Percentiles rank a stretch among this genome's conserved stretches.
Evolutionary conservation across 257 asterid genomes (phyloP).

Genomic region (Euphrasia confusa): DNA sequence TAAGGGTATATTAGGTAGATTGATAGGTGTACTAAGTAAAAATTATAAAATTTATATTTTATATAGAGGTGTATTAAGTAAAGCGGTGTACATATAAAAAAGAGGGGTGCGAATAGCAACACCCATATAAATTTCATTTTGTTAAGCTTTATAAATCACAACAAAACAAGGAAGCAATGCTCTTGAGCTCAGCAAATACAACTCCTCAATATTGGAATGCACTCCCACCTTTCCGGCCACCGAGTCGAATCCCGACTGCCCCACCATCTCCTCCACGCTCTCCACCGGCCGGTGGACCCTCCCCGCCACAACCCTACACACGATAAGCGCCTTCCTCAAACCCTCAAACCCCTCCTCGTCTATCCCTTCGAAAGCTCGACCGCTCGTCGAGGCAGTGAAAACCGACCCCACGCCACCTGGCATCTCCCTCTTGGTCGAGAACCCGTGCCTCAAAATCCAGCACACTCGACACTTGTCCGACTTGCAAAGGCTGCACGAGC

Average conservation of each 20-base stretch:
- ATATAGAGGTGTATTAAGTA: too few relatives aligned
- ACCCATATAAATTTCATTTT: neutral
- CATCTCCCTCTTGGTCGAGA: slow-evolving; percentile 42
- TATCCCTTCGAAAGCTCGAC: slow-evolving; percentile 64
- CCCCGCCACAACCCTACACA: slow-evolving; percentile 93
- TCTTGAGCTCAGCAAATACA: slow-evolving; percentile 68
- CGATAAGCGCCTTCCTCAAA: slow-evolving; percentile 56
- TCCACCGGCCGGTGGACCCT: slow-evolving; percentile 88
- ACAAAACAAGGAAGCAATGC: slow-evolving; percentile 97
- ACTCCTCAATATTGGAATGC: slow-evolving; percentile 74
- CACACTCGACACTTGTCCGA: slow-evolving; percentile 64
- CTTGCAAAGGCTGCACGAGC: slow-evolving; percentile 52
- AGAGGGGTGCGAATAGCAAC: too few relatives aligned
- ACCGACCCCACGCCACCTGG: slow-evolving; percentile 50
- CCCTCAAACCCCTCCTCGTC: slow-evolving; percentile 20
- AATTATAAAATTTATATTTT: too few relatives aligned
- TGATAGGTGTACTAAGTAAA: too few relatives aligned
- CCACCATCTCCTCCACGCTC: slow-evolving; percentile 55
- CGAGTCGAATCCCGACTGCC: slow-evolving; percentile 83
- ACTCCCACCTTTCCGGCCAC: slow-evolving; percentile 81
- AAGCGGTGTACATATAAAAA: too few relatives aligned
- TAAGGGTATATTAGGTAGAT: too few relatives aligned
- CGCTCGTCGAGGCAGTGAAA: slow-evolving; percentile 83
- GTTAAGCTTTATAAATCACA: slow-evolving; percentile 53
- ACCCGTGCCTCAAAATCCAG: slow-evolving; percentile 59